Conservation (phyloP, 805 yeast genomes). For the Saturnispora zaruensis region DNA sequence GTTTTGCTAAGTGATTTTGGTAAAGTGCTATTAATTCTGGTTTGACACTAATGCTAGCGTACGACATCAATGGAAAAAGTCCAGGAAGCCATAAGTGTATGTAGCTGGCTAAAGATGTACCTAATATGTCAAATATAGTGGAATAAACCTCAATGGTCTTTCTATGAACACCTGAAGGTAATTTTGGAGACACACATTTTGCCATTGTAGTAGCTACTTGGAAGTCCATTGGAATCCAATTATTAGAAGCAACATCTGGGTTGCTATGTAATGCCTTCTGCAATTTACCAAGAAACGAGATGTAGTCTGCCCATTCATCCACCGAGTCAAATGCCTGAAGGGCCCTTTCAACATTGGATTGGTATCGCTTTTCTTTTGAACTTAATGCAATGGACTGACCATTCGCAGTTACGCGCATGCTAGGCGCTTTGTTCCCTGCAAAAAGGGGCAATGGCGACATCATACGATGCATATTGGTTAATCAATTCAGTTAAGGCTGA, state of each 20-base stretch:
- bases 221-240: constrained; percentile 60
- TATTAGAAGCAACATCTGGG: constrained; percentile 32
- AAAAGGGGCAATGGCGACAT: constrained; percentile 14
- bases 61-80: constrained; percentile 77
- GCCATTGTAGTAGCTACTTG: constrained; percentile 66
- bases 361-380: constrained; percentile 61
- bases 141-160: constrained; percentile 76
- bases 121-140: constrained; percentile 56
- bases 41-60: constrained; percentile 82
- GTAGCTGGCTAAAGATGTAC: constrained; percentile 42
- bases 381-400: constrained; percentile 26
- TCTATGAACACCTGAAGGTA: constrained; percentile 95
- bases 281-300: constrained; percentile 74
- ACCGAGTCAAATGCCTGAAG: constrained; percentile 69
- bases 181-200: constrained; percentile 65
- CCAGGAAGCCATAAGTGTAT: constrained; percentile 88
- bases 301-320: constrained; percentile 97
- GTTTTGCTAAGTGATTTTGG: constrained; percentile 42
- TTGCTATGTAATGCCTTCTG: constrained; percentile 57
- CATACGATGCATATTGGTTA: constrained; percentile 14
- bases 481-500: background rate
- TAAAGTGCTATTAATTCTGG: constrained; percentile 64
- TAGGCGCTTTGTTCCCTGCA: constrained; percentile 9
- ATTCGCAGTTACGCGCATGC: constrained; percentile 6
- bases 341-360: constrained; percentile 62